phyloP scores from a whole-genome alignment of 768 basidiomycete genomes.

The Pluteus cervinus region DNA sequence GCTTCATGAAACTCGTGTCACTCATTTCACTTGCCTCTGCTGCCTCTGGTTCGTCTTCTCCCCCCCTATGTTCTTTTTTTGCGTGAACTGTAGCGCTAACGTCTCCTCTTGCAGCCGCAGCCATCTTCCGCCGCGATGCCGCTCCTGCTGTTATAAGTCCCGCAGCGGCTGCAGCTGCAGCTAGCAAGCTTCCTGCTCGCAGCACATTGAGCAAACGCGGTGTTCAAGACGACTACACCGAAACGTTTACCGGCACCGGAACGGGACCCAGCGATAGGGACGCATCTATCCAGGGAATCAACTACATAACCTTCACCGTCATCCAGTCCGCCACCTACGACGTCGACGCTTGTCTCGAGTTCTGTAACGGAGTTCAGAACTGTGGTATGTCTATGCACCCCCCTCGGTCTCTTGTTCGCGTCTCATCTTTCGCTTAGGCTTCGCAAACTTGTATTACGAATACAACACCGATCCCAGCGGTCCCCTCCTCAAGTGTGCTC shows the following conservation, averaged over 20 bases:
- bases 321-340: conserved; percentile 40
- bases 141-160: too few relatives aligned
- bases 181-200: too few relatives aligned
- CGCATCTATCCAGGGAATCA: conserved; percentile 40
- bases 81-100: too few relatives aligned
- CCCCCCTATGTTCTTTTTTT: too few relatives aligned
- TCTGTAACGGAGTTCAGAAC: conserved; percentile 27
- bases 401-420: conserved; percentile 1
- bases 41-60: too few relatives aligned
- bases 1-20: too few relatives aligned
- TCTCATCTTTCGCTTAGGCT: conserved; percentile 23
- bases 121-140: too few relatives aligned
- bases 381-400: conserved; percentile 31
- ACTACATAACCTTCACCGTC: conserved; percentile 41
- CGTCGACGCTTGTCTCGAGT: conserved; percentile 34
- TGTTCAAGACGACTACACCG: too few relatives aligned
- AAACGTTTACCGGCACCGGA: conserved; percentile 34
- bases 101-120: too few relatives aligned
- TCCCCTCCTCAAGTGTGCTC: conserved; percentile 39
- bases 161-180: too few relatives aligned
- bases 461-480: conserved; percentile 38
- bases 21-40: too few relatives aligned
- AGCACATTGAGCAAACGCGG: too few relatives aligned
- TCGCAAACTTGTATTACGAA: conserved; percentile 46
- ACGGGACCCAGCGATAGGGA: conserved; percentile 30